Conservation (phyloP, 768 basidiomycete species). For the Podaxis pistillaris region DNA sequence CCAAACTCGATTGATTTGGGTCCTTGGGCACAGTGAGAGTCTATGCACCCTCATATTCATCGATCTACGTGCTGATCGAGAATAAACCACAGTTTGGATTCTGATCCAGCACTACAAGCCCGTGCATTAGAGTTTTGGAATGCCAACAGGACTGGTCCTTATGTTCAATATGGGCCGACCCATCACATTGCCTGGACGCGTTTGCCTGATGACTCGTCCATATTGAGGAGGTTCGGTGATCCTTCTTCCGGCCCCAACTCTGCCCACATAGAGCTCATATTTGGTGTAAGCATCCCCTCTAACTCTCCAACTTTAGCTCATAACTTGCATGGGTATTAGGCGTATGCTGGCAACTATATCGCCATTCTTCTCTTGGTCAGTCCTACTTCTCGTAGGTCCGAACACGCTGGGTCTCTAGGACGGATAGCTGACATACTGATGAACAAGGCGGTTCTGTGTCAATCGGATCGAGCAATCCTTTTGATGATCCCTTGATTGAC, state of each 20-base stretch:
- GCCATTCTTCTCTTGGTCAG: constrained; percentile 22
- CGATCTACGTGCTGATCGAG: background rate
- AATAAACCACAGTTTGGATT: background rate
- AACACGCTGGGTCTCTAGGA: background rate
- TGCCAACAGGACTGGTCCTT: constrained; percentile 13
- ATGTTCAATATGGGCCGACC: background rate
- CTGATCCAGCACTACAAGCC: constrained; percentile 2
- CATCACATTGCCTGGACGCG: constrained; percentile 14
- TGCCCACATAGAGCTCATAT: constrained; percentile 13
- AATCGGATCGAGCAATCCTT: constrained; percentile 22
- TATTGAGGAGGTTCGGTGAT: constrained; percentile 5
- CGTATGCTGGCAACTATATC: constrained; percentile 21
- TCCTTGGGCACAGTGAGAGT: constrained; percentile 7
- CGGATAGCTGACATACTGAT: background rate
- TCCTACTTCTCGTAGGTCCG: constrained; percentile 25
- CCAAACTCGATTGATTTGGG: constrained; percentile 11
- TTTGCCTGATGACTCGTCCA: constrained; percentile 6
- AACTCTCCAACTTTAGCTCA: no score
- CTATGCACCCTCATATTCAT: background rate
- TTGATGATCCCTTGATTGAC: constrained; percentile 24
- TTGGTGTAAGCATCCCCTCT: background rate
- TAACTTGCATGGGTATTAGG: background rate
- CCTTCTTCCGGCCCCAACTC: constrained; percentile 14
- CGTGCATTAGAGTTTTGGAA: constrained; percentile 15
- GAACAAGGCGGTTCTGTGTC: constrained; percentile 21